A percentile compares a stretch with the other conserved stretches of the same genome.
These are phyloP conservation scores for Macaranga tanarius DNA, from an alignment of 441 rosid genomes.

Conservation along the genomic window DNA sequence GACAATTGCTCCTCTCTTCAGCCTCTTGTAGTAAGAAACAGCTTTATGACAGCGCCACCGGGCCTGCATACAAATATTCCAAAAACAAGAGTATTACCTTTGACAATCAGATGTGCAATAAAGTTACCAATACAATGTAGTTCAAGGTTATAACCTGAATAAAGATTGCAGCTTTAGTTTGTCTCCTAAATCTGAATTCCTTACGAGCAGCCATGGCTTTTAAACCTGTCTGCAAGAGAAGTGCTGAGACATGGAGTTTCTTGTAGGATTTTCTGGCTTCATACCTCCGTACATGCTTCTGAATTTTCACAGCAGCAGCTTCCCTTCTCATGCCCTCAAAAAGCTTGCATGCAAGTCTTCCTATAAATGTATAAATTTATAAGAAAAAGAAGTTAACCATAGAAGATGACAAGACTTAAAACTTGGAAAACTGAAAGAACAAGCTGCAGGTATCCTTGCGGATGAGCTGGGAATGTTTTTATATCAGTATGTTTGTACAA, in stretches of 20 bases:
- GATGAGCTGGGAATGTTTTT: no score
- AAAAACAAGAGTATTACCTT: conserved; percentile 1
- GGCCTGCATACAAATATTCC: conserved; percentile 47
- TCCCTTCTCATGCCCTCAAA: conserved; percentile 55
- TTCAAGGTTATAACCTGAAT: conserved; percentile 60
- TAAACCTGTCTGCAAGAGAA: conserved; percentile 69
- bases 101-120: conserved; percentile 8
- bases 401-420: not conserved
- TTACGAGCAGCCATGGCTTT: conserved; percentile 80
- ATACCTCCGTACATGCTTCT: conserved; percentile 65
- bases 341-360: conserved; percentile 70
- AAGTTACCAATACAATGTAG: not conserved
- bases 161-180: conserved; percentile 68
- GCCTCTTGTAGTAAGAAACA: conserved; percentile 62
- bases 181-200: conserved; percentile 70
- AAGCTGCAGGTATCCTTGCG: no score
- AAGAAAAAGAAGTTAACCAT: conserved; percentile 15
- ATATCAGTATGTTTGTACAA: not conserved
- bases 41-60: conserved; percentile 78
- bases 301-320: conserved; percentile 82
- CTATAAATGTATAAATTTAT: conserved; percentile 37
- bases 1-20: conserved; percentile 64
- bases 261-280: conserved; percentile 62
- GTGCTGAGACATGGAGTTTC: conserved; percentile 60
- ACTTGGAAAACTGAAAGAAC: no score